Percentiles rank a stretch among this genome's conserved stretches.
These are phyloP conservation scores for Thinopyrum elongatum DNA, from an alignment of 176 grass and related monocot species.

Conservation along the genomic window DNA sequence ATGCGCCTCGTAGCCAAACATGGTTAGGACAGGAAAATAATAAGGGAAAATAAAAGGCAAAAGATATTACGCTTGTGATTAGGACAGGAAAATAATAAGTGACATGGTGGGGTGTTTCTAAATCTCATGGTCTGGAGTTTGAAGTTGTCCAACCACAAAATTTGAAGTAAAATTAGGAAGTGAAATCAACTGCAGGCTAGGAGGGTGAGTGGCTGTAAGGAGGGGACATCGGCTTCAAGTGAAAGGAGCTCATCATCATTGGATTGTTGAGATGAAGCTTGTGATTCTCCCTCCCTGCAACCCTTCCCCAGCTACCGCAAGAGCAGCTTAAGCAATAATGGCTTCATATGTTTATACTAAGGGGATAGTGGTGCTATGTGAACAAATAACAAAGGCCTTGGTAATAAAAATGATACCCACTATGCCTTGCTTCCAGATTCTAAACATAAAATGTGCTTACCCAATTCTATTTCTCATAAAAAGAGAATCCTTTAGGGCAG, in stretches of 20 bases:
- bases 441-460: neutral
- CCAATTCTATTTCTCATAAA: constrained; percentile 3
- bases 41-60: neutral
- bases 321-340: constrained; percentile 7
- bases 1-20: neutral
- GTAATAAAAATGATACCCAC: neutral
- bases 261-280: constrained; percentile 12
- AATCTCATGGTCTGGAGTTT: neutral
- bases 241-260: constrained; percentile 15
- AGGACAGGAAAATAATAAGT: neutral
- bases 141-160: neutral
- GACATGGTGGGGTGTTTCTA: neutral
- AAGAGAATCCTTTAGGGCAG: neutral
- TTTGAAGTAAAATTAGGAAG: neutral
- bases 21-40: neutral
- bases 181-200: neutral
- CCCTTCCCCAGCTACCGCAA: neutral
- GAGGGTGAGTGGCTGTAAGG: neutral
- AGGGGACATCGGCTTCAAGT: neutral
- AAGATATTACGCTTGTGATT: neutral
- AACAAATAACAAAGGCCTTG: constrained; percentile 8
- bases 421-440: neutral
- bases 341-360: neutral
- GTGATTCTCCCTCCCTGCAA: neutral
- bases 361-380: neutral